Conservation (phyloP, 2,329 filamentous ascomycete genomes). For the Sporothrix luriei region DNA sequence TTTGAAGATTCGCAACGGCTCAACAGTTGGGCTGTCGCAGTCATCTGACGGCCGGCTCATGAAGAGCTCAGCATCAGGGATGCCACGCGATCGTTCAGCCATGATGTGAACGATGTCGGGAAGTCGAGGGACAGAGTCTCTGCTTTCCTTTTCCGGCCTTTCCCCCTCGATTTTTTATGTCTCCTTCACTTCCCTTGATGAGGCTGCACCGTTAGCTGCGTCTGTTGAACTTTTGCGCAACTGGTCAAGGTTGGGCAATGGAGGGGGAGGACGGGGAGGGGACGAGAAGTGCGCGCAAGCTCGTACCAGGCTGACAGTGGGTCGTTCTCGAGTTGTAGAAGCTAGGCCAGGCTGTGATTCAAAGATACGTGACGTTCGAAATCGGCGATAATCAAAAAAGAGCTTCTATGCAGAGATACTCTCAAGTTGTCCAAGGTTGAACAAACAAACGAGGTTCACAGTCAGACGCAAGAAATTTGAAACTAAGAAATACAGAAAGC, state of each 20-base stretch:
- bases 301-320: conserved; percentile 25
- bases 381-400: neutral
- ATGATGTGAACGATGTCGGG: conserved; percentile 37
- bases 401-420: neutral
- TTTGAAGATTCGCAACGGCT: conserved; percentile 83
- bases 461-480: conserved; percentile 4
- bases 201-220: neutral
- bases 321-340: conserved; percentile 7
- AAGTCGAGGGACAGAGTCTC: neutral
- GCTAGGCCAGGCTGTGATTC: conserved; percentile 8
- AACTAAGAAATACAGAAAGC: conserved; percentile 11
- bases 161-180: neutral
- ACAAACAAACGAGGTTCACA: neutral
- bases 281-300: conserved; percentile 14
- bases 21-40: conserved; percentile 74
- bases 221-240: neutral
- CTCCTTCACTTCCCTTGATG: neutral
- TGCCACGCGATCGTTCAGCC: conserved; percentile 62
- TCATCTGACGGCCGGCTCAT: conserved; percentile 59
- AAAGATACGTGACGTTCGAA: neutral
- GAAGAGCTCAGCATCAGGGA: conserved; percentile 82
- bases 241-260: conserved; percentile 4
- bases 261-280: conserved; percentile 2
- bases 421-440: neutral
- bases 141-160: no score